Conservation (phyloP, 176 grass and related monocot species). For the Phoenix dactylifera region DNA sequence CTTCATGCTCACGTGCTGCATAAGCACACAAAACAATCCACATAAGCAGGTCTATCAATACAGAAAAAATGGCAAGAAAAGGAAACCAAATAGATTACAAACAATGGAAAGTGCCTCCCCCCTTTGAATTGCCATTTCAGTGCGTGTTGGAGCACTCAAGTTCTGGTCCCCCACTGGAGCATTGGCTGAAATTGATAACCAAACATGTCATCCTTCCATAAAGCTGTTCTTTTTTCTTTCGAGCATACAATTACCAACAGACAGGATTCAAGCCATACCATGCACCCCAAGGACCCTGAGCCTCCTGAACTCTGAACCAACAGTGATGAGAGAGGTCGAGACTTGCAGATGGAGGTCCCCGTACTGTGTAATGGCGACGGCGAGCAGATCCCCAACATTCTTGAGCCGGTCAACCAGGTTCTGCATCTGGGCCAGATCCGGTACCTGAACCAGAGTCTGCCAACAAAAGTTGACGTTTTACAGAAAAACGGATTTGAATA, state of each 20-base stretch:
- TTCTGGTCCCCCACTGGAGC: constrained; percentile 43
- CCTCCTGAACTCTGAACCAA: constrained; percentile 87
- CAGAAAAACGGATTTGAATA: no score
- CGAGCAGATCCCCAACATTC: constrained; percentile 72
- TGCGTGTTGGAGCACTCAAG: constrained; percentile 60
- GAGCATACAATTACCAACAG: not conserved
- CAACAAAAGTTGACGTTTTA: constrained; percentile 21
- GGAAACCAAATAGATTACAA: not conserved
- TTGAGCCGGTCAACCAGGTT: constrained; percentile 83
- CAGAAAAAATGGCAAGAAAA: not conserved
- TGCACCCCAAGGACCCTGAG: constrained; percentile 61
- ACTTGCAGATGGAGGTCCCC: constrained; percentile 89
- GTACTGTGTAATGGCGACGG: constrained; percentile 67
- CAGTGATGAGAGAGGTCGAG: constrained; percentile 57
- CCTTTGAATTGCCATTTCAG: constrained; percentile 76
- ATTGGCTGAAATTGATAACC: constrained; percentile 43
- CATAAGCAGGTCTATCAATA: not conserved
- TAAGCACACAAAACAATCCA: constrained; percentile 25
- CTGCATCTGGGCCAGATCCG: constrained; percentile 69
- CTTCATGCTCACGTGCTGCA: constrained; percentile 84
- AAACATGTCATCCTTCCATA: no score
- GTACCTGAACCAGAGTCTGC: constrained; percentile 85
- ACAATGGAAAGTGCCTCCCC: constrained; percentile 76
- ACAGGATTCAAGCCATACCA: constrained; percentile 27
- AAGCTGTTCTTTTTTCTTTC: no score